Conservation (phyloP, 768 basidiomycete genomes). For the Suillus paluster region DNA sequence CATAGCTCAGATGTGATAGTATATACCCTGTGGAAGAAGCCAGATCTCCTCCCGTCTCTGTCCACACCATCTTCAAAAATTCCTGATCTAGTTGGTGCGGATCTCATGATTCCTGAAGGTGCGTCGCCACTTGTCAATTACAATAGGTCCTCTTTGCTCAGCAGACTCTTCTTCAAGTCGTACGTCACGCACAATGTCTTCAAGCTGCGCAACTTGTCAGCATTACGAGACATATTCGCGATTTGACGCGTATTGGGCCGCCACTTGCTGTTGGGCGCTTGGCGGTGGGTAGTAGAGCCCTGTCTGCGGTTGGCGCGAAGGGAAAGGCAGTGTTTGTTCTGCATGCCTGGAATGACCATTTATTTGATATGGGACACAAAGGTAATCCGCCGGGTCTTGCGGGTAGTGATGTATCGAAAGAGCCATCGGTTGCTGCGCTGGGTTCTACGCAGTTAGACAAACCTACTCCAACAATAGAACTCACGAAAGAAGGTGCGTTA, state of each 20-base stretch:
- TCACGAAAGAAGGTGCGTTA: conserved; percentile 4
- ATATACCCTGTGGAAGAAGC: too few species aligned
- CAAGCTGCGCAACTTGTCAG: background rate
- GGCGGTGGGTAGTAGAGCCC: conserved; percentile 56
- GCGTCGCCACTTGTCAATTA: background rate
- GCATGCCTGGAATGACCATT: too few species aligned
- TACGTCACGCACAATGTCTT: background rate
- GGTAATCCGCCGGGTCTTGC: conserved; percentile 1
- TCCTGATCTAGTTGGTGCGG: too few species aligned
- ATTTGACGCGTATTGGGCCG: conserved; percentile 35
- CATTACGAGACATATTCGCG: too few species aligned
- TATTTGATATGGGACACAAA: conserved; percentile 1
- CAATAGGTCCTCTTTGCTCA: background rate
- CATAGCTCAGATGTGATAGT: too few species aligned
- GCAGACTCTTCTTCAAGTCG: background rate
- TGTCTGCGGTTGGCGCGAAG: conserved; percentile 55
- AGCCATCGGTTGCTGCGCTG: background rate
- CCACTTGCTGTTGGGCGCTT: conserved; percentile 81
- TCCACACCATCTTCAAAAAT: too few species aligned
- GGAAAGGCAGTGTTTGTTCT: conserved; percentile 78
- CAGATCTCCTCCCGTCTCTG: too few species aligned
- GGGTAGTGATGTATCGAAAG: background rate
- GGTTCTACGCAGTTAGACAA: too few species aligned
- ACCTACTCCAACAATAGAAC: background rate
- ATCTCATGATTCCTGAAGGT: conserved; percentile 3